Percentiles rank a stretch among this genome's conserved stretches.
These are phyloP conservation scores for Ceratocystis huliohia DNA, from an alignment of 2,329 filamentous ascomycete genomes.

Conservation along the genomic window DNA sequence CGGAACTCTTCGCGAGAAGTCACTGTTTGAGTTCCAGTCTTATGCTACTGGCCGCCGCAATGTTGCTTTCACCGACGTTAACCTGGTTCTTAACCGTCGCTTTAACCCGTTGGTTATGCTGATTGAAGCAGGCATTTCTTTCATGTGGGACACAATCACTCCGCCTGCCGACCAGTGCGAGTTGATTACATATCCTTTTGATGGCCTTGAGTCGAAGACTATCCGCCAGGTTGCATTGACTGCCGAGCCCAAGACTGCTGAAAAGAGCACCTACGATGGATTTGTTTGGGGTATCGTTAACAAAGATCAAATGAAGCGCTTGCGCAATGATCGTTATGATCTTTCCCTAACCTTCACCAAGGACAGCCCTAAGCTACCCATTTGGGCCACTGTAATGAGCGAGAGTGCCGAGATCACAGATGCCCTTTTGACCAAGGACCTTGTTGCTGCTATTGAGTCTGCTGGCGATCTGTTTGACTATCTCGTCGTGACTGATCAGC, in stretches of 20 bases:
- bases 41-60: conserved; percentile 92
- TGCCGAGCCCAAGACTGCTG: conserved; percentile 40
- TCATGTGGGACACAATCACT: conserved; percentile 68
- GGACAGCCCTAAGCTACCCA: conserved; percentile 77
- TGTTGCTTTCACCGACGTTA: conserved; percentile 77
- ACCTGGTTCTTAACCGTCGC: conserved; percentile 67
- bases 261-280: conserved; percentile 64
- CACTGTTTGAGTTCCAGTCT: conserved; percentile 69
- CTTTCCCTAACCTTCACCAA: conserved; percentile 85
- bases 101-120: conserved; percentile 60
- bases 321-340: conserved; percentile 89
- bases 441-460: conserved; percentile 63
- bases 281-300: conserved; percentile 95
- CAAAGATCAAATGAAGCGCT: conserved; percentile 82
- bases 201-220: conserved; percentile 73
- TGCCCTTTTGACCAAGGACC: conserved; percentile 70
- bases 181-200: conserved; percentile 73
- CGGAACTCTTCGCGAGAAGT: conserved; percentile 65
- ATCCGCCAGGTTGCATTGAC: conserved; percentile 53
- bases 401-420: conserved; percentile 94
- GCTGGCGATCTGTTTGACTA: conserved; percentile 74
- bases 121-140: conserved; percentile 54
- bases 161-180: conserved; percentile 61
- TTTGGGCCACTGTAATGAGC: conserved; percentile 88
- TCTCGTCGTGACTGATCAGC: conserved; percentile 80